A percentile compares a stretch with the other conserved stretches of the same genome.
Conservation (phyloP, 192 early-diverging fungal species). For the Entomortierella lignicola region DNA sequence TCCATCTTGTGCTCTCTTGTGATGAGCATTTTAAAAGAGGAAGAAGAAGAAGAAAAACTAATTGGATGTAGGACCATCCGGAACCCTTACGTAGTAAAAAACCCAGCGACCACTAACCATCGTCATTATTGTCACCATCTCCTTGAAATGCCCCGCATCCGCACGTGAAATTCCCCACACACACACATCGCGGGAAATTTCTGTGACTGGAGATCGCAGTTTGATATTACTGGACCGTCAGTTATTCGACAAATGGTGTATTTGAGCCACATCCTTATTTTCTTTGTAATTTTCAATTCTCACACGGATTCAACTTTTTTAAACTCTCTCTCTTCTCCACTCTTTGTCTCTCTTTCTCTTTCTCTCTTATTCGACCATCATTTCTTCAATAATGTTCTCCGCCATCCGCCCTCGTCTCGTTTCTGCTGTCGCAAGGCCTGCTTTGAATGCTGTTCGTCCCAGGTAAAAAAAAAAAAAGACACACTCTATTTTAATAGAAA, state of each 20-base stretch:
- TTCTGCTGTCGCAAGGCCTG: constrained; percentile 40
- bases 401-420: constrained; percentile 45
- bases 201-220: not conserved
- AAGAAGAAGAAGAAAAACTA: too few relatives aligned
- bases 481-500: not conserved
- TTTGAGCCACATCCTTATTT: too few relatives aligned
- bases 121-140: too few relatives aligned
- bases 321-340: not conserved
- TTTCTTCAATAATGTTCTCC: constrained; percentile 31
- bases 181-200: not conserved
- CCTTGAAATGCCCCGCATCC: too few relatives aligned
- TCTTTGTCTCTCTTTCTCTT: constrained; percentile 5
- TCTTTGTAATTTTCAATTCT: not conserved
- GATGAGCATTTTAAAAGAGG: too few relatives aligned
- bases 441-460: constrained; percentile 39
- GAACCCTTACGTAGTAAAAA: too few relatives aligned
- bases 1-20: too few relatives aligned
- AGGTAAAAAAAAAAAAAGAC: constrained; percentile 14
- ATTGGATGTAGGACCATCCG: too few relatives aligned
- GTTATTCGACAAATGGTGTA: not conserved
- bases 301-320: not conserved
- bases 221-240: not conserved
- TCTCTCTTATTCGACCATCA: constrained; percentile 10
- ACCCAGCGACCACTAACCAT: too few relatives aligned
- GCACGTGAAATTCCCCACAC: not conserved